phyloP scores from a whole-genome alignment of 306 rosid species.

The Cicer pinnatifidum region DNA sequence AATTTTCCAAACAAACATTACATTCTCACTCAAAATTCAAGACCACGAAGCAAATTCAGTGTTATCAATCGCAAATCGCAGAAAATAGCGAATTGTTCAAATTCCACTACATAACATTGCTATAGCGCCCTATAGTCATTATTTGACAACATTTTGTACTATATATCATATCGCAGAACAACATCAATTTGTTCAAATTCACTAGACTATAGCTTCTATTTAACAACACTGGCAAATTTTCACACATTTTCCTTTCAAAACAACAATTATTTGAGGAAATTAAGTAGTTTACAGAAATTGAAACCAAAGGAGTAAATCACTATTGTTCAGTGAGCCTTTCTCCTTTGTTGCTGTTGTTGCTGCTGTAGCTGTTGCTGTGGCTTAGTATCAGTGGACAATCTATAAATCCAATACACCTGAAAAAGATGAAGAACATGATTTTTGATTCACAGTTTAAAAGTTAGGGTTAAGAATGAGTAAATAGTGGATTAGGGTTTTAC shows the following conservation, averaged over 20 bases:
- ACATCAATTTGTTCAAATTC: background rate
- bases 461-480: background rate
- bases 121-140: background rate
- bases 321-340: conserved; percentile 68
- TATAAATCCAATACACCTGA: conserved; percentile 90
- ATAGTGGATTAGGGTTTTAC: conserved; percentile 47
- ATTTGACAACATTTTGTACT: background rate
- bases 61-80: background rate
- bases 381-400: conserved; percentile 69
- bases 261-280: background rate
- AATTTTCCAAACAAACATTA: conserved; percentile 9
- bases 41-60: background rate
- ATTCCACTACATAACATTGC: background rate
- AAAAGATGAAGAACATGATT: background rate
- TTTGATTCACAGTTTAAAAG: background rate
- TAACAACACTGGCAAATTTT: background rate
- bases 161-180: background rate
- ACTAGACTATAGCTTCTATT: background rate
- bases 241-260: conserved; percentile 13
- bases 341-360: conserved; percentile 68
- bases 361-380: conserved; percentile 59
- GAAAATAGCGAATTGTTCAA: background rate
- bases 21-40: conserved; percentile 14
- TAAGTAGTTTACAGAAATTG: background rate
- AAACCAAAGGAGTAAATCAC: background rate